These are phyloP conservation scores for Xylaria polymorpha DNA, from an alignment of 2,329 filamentous ascomycete genomes.

Conservation along the genomic window DNA sequence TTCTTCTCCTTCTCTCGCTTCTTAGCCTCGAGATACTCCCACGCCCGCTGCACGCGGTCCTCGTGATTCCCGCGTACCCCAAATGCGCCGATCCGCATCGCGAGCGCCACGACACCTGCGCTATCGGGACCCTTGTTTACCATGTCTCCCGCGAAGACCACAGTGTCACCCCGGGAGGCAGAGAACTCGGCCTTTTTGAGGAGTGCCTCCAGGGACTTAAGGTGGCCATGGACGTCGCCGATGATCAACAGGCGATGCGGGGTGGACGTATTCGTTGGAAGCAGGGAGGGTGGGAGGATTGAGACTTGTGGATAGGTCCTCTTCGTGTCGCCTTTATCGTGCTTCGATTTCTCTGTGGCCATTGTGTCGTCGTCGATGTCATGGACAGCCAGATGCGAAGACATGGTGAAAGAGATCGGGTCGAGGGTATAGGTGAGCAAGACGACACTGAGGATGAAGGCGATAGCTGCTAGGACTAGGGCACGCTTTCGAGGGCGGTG, in stretches of 20 bases:
- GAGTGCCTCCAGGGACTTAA: constrained; percentile 71
- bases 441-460: constrained; percentile 25
- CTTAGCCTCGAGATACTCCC: constrained; percentile 51
- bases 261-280: constrained; percentile 46
- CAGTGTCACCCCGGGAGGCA: constrained; percentile 76
- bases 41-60: constrained; percentile 80
- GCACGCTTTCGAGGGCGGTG: constrained; percentile 22
- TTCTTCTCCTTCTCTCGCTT: constrained; percentile 17
- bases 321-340: not conserved
- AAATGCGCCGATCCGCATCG: constrained; percentile 78
- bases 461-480: constrained; percentile 16
- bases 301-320: constrained; percentile 41
- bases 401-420: constrained; percentile 4
- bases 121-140: constrained; percentile 91
- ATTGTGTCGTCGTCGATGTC: not conserved
- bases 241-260: constrained; percentile 76
- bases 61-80: constrained; percentile 95
- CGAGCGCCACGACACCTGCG: constrained; percentile 77
- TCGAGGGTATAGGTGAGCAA: constrained; percentile 21
- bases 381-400: not conserved
- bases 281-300: constrained; percentile 48
- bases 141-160: constrained; percentile 82
- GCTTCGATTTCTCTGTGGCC: not conserved
- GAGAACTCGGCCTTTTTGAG: constrained; percentile 68
- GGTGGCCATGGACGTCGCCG: constrained; percentile 94